Base-by-base conservation (phyloP, 2,329 filamentous ascomycete species). In the Mycosphaerella sp. region DNA sequence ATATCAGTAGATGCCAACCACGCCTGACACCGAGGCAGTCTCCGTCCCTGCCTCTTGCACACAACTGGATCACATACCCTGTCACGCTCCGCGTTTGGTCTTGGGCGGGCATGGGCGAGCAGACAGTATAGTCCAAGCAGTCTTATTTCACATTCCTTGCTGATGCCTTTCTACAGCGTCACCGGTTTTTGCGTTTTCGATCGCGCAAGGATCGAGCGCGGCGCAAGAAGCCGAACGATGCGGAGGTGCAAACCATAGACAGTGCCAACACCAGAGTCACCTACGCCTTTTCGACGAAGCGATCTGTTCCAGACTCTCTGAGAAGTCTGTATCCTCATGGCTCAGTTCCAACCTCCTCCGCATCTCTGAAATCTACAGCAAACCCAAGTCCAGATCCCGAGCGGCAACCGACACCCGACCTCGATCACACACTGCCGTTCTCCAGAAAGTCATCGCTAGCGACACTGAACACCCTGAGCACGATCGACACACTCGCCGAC, bases 261-360 rank as follows among this genome's bases (percentile, higher is more conserved):
- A 51, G 48, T 39, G 32, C 40, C 48, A 38, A 31, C 31, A 51
- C 48, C n/a, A 51, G 41, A 14, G 45, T 50, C 21, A 56, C 49
- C 23, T 21, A 38, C 9, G 54, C 46, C 14, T 48, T 56, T 32
- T 34, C 32, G 31, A 53, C 17, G 23, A 54, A 46, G 32, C 44
- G 38, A 21, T 55, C 55, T 5, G 41, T 52, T 5, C 34, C 52
- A n/a, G 53, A 55, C 23, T 55, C 52, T 6, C 41, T 58, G 21
- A 52, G 45, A 39, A 54, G 41, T n/a, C 17, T 55, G 10, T 57
- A 54, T 32, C 34, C 34, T 4, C 40, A 26, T 44, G 40, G 48
- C 10, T 51, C 48, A 26, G 39, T 31, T 23, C 39, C 39, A 11
- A 42, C 8, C 17, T 44, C 21, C 9, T 26, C 21, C 42, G 17